Evolutionary conservation across 179 eudicot genomes (phyloP).

Genomic region (Corrigiola litoralis): DNA sequence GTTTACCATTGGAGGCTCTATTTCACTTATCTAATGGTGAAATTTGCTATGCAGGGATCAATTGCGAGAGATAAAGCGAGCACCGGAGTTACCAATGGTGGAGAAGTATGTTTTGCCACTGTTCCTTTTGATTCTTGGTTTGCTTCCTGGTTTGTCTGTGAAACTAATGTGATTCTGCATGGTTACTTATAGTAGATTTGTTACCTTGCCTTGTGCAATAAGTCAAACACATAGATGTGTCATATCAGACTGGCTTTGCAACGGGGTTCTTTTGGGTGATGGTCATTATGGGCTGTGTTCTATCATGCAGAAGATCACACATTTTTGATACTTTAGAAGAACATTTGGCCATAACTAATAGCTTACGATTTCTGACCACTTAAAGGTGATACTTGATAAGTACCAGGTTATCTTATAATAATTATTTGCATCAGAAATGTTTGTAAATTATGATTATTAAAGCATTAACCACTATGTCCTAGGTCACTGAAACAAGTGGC

Average conservation of each 20-base stretch:
- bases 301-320: background rate
- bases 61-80: slow-evolving; percentile 49
- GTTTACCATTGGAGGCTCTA: background rate
- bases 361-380: background rate
- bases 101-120: slow-evolving; percentile 57
- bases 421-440: no score
- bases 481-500: no score
- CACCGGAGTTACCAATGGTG: slow-evolving; percentile 59
- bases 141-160: background rate
- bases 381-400: background rate
- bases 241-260: no score
- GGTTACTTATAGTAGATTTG: background rate
- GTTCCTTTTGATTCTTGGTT: background rate
- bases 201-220: background rate
- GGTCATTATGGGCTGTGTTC: no score
- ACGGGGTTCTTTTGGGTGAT: background rate
- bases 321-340: background rate
- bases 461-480: no score
- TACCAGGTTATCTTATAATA: no score
- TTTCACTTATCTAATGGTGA: background rate
- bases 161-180: background rate
- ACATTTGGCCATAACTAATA: background rate
- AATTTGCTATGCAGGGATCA: slow-evolving; percentile 46
- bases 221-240: background rate
- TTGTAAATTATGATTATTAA: no score